phyloP scores from a whole-genome alignment of 1,284 basidiomycete species.

The Veloboletus limbatus region DNA sequence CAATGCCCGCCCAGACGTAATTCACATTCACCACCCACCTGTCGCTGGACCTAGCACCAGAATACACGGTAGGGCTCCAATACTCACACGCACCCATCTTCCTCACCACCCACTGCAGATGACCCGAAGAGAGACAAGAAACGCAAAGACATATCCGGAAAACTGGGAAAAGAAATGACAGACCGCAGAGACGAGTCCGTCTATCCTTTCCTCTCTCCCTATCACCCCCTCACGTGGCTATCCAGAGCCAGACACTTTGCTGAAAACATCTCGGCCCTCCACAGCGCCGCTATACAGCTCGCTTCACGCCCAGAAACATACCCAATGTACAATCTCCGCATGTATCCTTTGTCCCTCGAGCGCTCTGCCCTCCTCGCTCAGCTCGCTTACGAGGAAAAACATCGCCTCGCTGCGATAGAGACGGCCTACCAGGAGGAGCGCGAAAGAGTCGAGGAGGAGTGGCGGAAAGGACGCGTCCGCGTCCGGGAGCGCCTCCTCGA shows the following conservation, averaged over 20 bases:
- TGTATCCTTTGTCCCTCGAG: constrained; percentile 70
- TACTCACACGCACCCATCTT: neutral
- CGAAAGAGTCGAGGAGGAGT: constrained; percentile 74
- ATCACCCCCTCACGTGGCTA: constrained; percentile 12
- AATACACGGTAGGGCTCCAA: constrained; percentile 36
- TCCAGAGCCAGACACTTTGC: constrained; percentile 50
- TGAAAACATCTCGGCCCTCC: constrained; percentile 55
- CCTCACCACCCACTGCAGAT: constrained; percentile 26
- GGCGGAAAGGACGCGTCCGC: constrained; percentile 64
- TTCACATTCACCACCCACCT: constrained; percentile 31
- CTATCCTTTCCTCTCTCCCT: constrained; percentile 10
- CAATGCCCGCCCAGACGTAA: constrained; percentile 37
- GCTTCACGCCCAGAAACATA: constrained; percentile 62
- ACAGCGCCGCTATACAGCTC: constrained; percentile 54
- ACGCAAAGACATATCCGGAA: constrained; percentile 63
- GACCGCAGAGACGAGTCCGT: constrained; percentile 74
- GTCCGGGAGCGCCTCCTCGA: constrained; percentile 74
- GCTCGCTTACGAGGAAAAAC: constrained; percentile 60
- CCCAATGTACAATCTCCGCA: constrained; percentile 61
- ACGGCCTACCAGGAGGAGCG: constrained; percentile 74
- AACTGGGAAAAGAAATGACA: constrained; percentile 64
- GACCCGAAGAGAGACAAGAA: constrained; percentile 57
- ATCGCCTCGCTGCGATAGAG: constrained; percentile 58
- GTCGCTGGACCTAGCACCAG: constrained; percentile 41
- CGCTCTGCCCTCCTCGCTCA: constrained; percentile 69